Conservation (phyloP, 371 early-diverging fungal genomes). For the Syncephalis plumigaleata region DNA sequence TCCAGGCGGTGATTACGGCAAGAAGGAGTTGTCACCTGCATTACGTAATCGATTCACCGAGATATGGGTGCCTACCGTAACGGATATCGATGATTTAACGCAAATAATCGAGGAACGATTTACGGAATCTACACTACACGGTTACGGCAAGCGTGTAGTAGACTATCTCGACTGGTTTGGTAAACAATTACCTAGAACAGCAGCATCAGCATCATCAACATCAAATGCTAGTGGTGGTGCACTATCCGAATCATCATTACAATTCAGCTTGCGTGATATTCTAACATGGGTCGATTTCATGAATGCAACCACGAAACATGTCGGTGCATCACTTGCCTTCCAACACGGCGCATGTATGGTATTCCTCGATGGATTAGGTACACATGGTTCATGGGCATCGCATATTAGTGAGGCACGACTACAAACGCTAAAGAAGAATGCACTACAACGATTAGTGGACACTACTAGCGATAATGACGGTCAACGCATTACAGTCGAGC, state of each 20-base stretch:
- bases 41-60: constrained; percentile 99
- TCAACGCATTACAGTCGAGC: too few species aligned
- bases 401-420: too few species aligned
- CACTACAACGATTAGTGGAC: too few species aligned
- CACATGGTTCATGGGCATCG: constrained; percentile 43
- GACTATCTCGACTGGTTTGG: constrained; percentile 35
- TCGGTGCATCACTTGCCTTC: constrained; percentile 41
- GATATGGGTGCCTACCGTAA: constrained; percentile 88
- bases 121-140: constrained; percentile 2
- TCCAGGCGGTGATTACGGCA: constrained; percentile 99
- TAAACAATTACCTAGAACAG: constrained; percentile 9
- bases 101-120: constrained; percentile 56
- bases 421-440: too few species aligned
- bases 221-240: neutral
- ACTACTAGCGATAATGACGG: too few species aligned
- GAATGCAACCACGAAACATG: constrained; percentile 5
- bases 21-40: constrained; percentile 98
- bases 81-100: constrained; percentile 56
- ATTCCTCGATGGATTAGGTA: constrained; percentile 83
- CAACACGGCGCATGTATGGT: constrained; percentile 88
- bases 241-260: neutral
- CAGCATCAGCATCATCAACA: neutral
- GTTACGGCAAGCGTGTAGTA: constrained; percentile 21
- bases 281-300: constrained; percentile 87
- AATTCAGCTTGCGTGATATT: constrained; percentile 77